Percentiles rank a stretch among this genome's conserved stretches.
Conservation (phyloP, 129 eudicot genomes). For the Lonicera japonica region DNA sequence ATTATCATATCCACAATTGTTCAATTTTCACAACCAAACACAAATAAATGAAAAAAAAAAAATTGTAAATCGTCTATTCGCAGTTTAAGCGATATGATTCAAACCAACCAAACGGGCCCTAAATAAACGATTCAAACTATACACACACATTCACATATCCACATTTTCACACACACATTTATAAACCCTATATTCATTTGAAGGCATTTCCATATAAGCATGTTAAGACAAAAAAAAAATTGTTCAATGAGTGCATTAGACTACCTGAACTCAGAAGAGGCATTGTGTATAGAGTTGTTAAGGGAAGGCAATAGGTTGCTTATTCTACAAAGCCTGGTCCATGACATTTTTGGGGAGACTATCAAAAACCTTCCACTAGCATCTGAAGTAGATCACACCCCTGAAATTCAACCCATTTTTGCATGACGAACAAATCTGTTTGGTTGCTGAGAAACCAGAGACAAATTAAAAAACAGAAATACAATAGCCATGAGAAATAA, state of each 20-base stretch:
- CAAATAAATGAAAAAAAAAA: no score
- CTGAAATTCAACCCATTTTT: background rate
- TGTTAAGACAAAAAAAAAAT: no score
- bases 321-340: constrained; percentile 42
- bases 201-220: no score
- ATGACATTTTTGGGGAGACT: constrained; percentile 31
- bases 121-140: background rate
- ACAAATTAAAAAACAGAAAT: no score
- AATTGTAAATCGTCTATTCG: no score
- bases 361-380: constrained; percentile 6
- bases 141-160: background rate
- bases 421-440: background rate
- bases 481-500: no score
- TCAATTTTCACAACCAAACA: no score
- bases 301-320: constrained; percentile 26
- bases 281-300: constrained; percentile 18
- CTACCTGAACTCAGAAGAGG: constrained; percentile 38
- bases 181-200: no score
- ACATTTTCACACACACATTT: background rate
- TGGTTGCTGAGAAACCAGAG: background rate
- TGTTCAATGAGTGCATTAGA: background rate
- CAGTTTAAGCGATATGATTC: no score
- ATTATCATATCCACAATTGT: no score
- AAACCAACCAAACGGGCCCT: no score
- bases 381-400: constrained; percentile 4